Evolutionary conservation across 2,329 filamentous ascomycete species (phyloP).

Genomic region (Claviceps paspali): DNA sequence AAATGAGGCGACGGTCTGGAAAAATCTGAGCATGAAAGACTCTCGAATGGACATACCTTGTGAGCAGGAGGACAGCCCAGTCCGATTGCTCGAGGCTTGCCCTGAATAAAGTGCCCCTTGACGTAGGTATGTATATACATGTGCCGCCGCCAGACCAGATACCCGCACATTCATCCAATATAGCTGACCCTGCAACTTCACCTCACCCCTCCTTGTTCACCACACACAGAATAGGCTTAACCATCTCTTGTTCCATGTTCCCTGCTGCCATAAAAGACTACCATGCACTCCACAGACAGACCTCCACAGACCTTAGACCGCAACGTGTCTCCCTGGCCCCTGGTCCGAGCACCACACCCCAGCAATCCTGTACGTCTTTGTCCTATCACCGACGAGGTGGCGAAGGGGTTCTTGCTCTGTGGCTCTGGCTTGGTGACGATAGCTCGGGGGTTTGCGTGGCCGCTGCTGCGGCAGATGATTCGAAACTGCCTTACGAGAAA

Average conservation of each 20-base stretch:
- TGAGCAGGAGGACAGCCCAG: no score
- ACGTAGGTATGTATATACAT: no score
- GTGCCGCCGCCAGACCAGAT: no score
- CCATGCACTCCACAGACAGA: conserved; percentile 7
- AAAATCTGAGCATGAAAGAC: no score
- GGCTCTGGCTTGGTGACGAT: neutral
- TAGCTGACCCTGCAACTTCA: conserved; percentile 16
- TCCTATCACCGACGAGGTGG: conserved; percentile 1
- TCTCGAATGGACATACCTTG: no score
- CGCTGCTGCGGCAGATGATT: conserved; percentile 5
- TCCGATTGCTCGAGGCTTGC: neutral
- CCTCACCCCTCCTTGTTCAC: conserved; percentile 12
- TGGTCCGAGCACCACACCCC: conserved; percentile 3
- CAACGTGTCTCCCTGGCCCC: conserved; percentile 7
- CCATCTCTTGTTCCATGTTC: conserved; percentile 3
- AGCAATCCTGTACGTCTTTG: neutral
- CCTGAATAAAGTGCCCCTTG: no score
- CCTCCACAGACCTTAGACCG: no score
- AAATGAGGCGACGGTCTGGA: no score
- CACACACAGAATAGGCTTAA: conserved; percentile 8
- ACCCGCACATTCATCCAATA: conserved; percentile 10
- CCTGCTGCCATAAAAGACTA: conserved; percentile 1
- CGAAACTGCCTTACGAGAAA: neutral
- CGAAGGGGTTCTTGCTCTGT: conserved; percentile 1
- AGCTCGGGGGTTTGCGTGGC: neutral